Evolutionary conservation across 495 filamentous ascomycete species (phyloP), one percentile per base, ranked within the genome.

Genomic region (Hypoxylon cercidicola): DNA sequence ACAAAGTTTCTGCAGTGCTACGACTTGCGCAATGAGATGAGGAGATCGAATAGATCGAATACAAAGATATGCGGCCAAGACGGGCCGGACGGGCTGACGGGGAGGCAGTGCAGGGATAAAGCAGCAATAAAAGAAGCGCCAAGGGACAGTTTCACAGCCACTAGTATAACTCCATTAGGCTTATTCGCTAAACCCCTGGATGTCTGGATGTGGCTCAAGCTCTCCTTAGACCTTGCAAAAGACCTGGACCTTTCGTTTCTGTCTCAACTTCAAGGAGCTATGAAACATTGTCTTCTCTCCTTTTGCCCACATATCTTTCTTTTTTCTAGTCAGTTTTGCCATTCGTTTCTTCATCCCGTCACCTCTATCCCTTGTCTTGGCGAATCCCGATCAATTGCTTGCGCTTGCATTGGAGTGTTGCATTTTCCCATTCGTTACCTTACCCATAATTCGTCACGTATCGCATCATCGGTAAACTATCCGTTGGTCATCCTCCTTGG

Each of bases 121-220:
- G 15, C 9, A 40, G 2, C 8, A 12, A 4, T 37, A n/a, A 37
- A 40, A 16, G 19, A 20, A 30, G 37, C n/a, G 16, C 23, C 15
- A 28, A 19, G 23, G n/a, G 43, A 32, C 50, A 15, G 57, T 60
- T 60, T 60, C 57, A 60, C 57, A 60, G 57, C 57, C 57, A 60
- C 48, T 32, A 11, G 11, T 8, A 15, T 23, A 35, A 16, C 55
- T 32, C 45, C 20, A 37, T 6, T 34, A 19, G 34, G 25, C 34
- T 32, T 32, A 15, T 7, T 30, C 21, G n/a, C 3, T 16, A 20
- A 30, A 50, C 46, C 52, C 46, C 13, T 7, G 18, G 9, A 41
- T 46, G 53, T 58, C 64, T 67, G 53, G 16, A 44, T 67, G 58
- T 67, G 64, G 64, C 64, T 67, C 37, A 67, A 67, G 52, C 64